Evolutionary conservation across 441 rosid genomes (phyloP).

Genomic region (Gossypium davidsonii): DNA sequence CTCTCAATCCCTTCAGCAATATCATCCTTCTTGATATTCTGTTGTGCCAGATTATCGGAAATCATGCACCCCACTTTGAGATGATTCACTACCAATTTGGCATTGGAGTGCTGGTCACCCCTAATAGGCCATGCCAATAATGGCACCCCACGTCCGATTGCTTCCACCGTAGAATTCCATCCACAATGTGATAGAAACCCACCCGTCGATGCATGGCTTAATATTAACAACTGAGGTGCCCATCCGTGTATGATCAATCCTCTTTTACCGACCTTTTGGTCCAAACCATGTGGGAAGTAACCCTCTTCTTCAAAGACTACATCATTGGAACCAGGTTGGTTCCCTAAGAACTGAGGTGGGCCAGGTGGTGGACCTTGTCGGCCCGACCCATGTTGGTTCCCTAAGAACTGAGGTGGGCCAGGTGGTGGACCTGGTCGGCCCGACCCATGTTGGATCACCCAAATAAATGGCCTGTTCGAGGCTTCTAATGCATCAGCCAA

Average conservation of each 20-base stretch:
- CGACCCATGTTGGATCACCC: conserved; percentile 36
- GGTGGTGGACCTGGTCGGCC: conserved; percentile 31
- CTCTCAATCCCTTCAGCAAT: conserved; percentile 26
- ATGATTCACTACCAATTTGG: conserved; percentile 26
- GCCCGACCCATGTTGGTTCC: conserved; percentile 19
- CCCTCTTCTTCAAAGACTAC: conserved; percentile 1
- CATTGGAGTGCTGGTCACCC: conserved; percentile 28
- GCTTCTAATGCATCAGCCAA: conserved; percentile 33
- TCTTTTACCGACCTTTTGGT: conserved; percentile 20
- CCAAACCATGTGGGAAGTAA: conserved; percentile 20
- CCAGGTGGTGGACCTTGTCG: conserved; percentile 29
- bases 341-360: conserved; percentile 4
- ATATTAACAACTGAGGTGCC: conserved; percentile 35
- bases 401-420: conserved; percentile 1
- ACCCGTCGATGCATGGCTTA: conserved; percentile 27
- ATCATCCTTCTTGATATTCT: conserved; percentile 17
- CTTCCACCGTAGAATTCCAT: conserved; percentile 35
- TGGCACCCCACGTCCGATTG: conserved; percentile 24
- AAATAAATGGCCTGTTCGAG: conserved; percentile 34
- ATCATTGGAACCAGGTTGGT: neutral
- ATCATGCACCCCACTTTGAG: conserved; percentile 27
- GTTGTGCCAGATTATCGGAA: conserved; percentile 10
- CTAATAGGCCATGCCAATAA: conserved; percentile 27
- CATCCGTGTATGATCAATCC: conserved; percentile 29
- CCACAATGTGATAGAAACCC: conserved; percentile 32